phyloP scores from a whole-genome alignment of 1,139 yeast genomes.

The Hyphopichia khmerensis region DNA sequence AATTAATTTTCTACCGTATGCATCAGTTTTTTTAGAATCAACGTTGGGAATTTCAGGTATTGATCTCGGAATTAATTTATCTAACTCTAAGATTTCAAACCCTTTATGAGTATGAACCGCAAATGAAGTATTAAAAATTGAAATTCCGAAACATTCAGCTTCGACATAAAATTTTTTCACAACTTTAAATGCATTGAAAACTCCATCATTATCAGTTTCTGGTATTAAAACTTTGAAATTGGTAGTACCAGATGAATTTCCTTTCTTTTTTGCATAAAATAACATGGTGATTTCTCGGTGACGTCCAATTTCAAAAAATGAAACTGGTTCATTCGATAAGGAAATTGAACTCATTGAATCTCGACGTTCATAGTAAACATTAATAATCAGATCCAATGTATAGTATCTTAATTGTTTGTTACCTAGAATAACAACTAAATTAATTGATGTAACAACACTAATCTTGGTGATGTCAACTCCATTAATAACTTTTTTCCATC shows the following conservation, averaged over 20 bases:
- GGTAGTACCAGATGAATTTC: slow-evolving; percentile 43
- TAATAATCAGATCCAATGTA: slow-evolving; percentile 48
- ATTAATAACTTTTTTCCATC: slow-evolving; percentile 64
- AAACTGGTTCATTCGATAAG: slow-evolving; percentile 38
- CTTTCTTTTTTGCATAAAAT: slow-evolving; percentile 52
- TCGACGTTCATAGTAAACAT: slow-evolving; percentile 35
- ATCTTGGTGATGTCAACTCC: slow-evolving; percentile 58
- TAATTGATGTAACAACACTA: slow-evolving; percentile 56
- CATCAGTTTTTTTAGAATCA: slow-evolving; percentile 29
- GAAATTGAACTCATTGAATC: slow-evolving; percentile 30
- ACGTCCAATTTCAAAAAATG: slow-evolving; percentile 60
- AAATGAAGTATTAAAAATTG: slow-evolving; percentile 59
- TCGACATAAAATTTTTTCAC: slow-evolving; percentile 48
- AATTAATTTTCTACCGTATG: slow-evolving; percentile 25
- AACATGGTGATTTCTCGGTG: slow-evolving; percentile 60
- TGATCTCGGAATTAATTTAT: slow-evolving; percentile 55
- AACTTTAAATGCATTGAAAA: slow-evolving; percentile 51
- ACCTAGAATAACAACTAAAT: slow-evolving; percentile 58
- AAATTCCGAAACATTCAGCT: slow-evolving; percentile 55
- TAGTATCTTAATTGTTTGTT: slow-evolving; percentile 62
- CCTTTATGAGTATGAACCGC: slow-evolving; percentile 71
- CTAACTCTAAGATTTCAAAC: slow-evolving; percentile 64
- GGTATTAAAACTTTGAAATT: slow-evolving; percentile 54
- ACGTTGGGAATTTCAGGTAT: slow-evolving; percentile 45
- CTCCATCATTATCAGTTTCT: slow-evolving; percentile 47